Evolutionary conservation across 805 yeast genomes (phyloP).

Genomic region (Metahyphopichia silvanorum): DNA sequence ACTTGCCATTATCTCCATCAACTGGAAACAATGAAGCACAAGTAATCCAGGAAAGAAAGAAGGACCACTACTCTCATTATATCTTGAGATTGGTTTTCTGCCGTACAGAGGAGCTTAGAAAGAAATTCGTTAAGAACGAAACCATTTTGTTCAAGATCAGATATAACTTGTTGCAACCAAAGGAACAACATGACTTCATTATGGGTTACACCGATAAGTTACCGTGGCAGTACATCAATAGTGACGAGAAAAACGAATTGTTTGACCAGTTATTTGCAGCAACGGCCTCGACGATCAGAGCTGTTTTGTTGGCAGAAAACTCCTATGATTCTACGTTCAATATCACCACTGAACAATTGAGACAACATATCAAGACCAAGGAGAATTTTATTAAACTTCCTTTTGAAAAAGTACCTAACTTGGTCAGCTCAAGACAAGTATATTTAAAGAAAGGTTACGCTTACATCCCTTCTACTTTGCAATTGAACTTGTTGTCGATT

Average conservation of each 20-base stretch:
- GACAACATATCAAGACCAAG: slow-evolving; percentile 43
- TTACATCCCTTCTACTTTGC: slow-evolving; percentile 80
- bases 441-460: slow-evolving; percentile 69
- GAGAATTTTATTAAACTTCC: slow-evolving; percentile 82
- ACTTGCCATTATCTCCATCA: slow-evolving; percentile 55
- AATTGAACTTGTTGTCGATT: slow-evolving; percentile 61
- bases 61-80: slow-evolving; percentile 91
- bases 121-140: slow-evolving; percentile 77
- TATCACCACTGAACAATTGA: slow-evolving; percentile 49
- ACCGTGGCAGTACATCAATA: slow-evolving; percentile 66
- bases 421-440: slow-evolving; percentile 71
- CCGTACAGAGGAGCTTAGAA: slow-evolving; percentile 77
- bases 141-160: slow-evolving; percentile 70
- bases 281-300: slow-evolving; percentile 42
- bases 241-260: slow-evolving; percentile 55
- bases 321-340: slow-evolving; percentile 20
- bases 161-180: slow-evolving; percentile 56
- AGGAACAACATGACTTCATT: slow-evolving; percentile 74
- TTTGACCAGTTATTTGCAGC: slow-evolving; percentile 53
- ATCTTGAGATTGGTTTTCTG: slow-evolving; percentile 88
- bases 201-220: slow-evolving; percentile 49
- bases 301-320: slow-evolving; percentile 29
- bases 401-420: slow-evolving; percentile 78
- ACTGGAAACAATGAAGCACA: slow-evolving; percentile 25
- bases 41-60: slow-evolving; percentile 59